Conservation (phyloP, 176 grass and related monocot species). For the Aegilops tauschii region DNA sequence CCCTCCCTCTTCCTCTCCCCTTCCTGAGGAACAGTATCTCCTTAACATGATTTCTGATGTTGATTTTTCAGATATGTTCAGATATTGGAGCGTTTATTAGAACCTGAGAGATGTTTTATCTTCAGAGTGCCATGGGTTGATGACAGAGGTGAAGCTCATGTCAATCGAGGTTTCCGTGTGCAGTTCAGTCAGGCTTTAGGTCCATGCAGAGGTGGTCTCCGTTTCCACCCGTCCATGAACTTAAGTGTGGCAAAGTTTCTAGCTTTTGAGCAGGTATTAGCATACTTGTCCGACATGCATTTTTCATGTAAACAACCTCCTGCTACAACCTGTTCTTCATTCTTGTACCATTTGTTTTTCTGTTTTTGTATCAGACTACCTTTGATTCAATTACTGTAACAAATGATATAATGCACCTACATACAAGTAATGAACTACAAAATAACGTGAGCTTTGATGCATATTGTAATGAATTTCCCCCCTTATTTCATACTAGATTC, state of each 20-base stretch:
- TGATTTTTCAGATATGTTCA: constrained; percentile 73
- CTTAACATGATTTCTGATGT: constrained; percentile 31
- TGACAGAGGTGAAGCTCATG: constrained; percentile 85
- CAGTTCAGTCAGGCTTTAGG: constrained; percentile 95
- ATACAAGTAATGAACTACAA: neutral
- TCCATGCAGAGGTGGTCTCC: constrained; percentile 91
- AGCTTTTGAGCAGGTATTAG: constrained; percentile 92
- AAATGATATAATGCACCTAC: neutral
- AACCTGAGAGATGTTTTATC: constrained; percentile 87
- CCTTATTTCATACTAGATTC: neutral
- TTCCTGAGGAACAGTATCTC: constrained; percentile 8
- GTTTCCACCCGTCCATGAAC: constrained; percentile 99
- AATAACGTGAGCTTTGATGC: neutral
- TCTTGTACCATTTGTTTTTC: neutral
- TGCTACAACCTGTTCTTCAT: neutral
- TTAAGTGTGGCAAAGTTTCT: constrained; percentile 96
- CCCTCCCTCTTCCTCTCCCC: neutral
- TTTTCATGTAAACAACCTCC: constrained; percentile 12
- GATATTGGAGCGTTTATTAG: constrained; percentile 93
- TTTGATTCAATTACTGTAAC: neutral
- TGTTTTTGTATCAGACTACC: neutral
- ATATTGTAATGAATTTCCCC: constrained; percentile 1
- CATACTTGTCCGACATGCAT: constrained; percentile 19
- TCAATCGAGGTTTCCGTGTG: constrained; percentile 89
- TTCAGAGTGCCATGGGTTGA: constrained; percentile 99